Evolutionary conservation across 257 asterid genomes (phyloP).

Genomic region (Nicotiana paniculata): DNA sequence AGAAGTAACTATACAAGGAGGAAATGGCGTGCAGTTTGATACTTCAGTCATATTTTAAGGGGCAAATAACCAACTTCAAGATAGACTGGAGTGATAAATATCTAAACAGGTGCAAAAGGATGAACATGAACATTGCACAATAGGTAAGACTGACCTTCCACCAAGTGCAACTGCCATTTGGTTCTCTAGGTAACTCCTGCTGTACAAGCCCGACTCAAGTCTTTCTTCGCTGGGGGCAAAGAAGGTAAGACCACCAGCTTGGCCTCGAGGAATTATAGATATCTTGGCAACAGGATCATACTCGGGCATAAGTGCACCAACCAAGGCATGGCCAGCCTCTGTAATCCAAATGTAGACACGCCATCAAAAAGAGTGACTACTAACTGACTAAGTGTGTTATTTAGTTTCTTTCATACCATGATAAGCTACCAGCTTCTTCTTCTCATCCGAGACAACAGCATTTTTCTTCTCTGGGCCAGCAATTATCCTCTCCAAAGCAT

Average conservation of each 20-base stretch:
- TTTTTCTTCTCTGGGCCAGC: conserved; percentile 99
- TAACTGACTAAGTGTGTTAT: background rate
- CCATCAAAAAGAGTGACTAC: background rate
- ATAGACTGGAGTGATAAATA: background rate
- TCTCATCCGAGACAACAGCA: conserved; percentile 96
- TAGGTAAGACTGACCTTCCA: conserved; percentile 59
- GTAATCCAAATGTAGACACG: background rate
- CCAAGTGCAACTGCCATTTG: conserved; percentile 99
- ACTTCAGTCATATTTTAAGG: background rate
- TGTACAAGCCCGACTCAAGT: conserved; percentile 92
- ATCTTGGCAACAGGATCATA: conserved; percentile 98
- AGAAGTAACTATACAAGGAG: background rate
- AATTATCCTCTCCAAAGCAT: conserved; percentile 93
- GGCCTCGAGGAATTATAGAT: conserved; percentile 99
- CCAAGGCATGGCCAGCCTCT: conserved; percentile 99
- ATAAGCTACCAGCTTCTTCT: conserved; percentile 89
- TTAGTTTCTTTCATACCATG: conserved; percentile 42
- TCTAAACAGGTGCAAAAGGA: background rate
- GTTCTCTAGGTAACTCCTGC: conserved; percentile 95
- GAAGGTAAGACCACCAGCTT: conserved; percentile 98
- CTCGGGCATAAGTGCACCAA: conserved; percentile 98
- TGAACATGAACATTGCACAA: background rate
- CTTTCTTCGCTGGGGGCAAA: conserved; percentile 99
- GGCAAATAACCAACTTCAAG: background rate
- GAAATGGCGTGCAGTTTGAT: background rate